Evolutionary conservation across 306 rosid genomes (phyloP).

Genomic region (Dryas alaskensis): DNA sequence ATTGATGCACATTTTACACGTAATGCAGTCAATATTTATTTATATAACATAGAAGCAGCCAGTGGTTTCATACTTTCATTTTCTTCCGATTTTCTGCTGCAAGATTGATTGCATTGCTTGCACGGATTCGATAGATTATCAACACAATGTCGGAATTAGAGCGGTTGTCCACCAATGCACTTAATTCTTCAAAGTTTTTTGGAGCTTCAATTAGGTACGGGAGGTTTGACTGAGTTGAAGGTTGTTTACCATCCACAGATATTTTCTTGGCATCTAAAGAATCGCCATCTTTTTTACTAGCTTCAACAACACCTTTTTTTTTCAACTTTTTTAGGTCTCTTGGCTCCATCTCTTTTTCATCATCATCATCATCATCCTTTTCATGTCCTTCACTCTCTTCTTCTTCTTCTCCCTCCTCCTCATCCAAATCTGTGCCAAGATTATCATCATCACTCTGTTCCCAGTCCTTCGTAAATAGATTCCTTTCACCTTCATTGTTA

Average conservation of each 20-base stretch:
- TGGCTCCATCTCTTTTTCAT: constrained; percentile 26
- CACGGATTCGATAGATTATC: constrained; percentile 76
- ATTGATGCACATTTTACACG: not conserved
- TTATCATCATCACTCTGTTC: constrained; percentile 92
- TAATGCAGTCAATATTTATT: constrained; percentile 6
- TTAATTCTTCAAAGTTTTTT: constrained; percentile 62
- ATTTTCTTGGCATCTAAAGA: constrained; percentile 40
- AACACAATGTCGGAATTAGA: constrained; percentile 58
- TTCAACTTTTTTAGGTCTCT: constrained; percentile 21
- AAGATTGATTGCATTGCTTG: constrained; percentile 76
- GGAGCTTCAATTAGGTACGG: constrained; percentile 95
- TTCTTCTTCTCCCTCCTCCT: constrained; percentile 32
- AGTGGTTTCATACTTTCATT: constrained; percentile 63
- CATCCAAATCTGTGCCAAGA: constrained; percentile 47
- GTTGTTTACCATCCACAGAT: constrained; percentile 38
- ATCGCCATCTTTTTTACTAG: constrained; percentile 35
- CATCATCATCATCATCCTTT: constrained; percentile 24
- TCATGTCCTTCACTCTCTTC: constrained; percentile 39
- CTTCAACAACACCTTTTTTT: constrained; percentile 32
- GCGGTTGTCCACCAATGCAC: constrained; percentile 47
- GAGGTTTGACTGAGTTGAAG: constrained; percentile 45
- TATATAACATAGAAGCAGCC: constrained; percentile 14
- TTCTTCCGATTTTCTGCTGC: constrained; percentile 84
- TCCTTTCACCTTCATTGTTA: constrained; percentile 28
- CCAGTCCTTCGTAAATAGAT: constrained; percentile 71